Evolutionary conservation across 2,329 filamentous ascomycete genomes (phyloP), one percentile per base, ranked within the genome.

Genomic region (Colletotrichum filicis): DNA sequence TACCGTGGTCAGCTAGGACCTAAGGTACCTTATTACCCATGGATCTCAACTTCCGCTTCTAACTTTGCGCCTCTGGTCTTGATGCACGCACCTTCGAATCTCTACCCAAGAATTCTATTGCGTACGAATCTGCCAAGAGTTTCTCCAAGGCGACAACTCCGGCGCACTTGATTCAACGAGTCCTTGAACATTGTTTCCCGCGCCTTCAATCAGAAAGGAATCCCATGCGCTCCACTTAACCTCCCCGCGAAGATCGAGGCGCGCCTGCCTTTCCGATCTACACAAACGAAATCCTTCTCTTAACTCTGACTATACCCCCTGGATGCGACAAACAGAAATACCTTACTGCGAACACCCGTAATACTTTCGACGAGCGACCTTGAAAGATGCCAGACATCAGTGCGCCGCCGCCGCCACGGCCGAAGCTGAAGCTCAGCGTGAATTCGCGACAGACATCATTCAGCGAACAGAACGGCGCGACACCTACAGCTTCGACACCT

Each of bases 401-500:
- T 65, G 71, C 71, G 37, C 74, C 72, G 57, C 70, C 74, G 16
- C 16, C 19, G 52, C 76, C 71, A 49, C 76, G 77, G 42, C 77
- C 77, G n/a, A 76, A 76, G 60, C 59, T 79, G 28, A 79, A 78
- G 71, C 74, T 79, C 11, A 78, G 74, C 63, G 70, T 78, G 28
- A 56, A 67, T 61, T 72, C 68, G 30, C 74, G 71, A 35, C 57
- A 73, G 24, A 35, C 74, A 46, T 75, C 73, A 6, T 77, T 76
- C 28, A 75, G 66, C 66, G 74, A 76, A 63, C 68, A 37, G 59
- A 76, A 68, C 32, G 73, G 37, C 53, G 68, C 69, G 60, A 75
- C 69, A 22, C 70, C 66, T 37, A 75, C 76, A n/a, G 64, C 68
- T 4, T 72, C 74, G 16, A 75, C 77, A 3, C 74, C 76, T 3